A percentile compares a stretch with the other conserved stretches of the same genome.
Evolutionary conservation across 768 basidiomycete genomes (phyloP).

Genomic region (Amanita inopinata): DNA sequence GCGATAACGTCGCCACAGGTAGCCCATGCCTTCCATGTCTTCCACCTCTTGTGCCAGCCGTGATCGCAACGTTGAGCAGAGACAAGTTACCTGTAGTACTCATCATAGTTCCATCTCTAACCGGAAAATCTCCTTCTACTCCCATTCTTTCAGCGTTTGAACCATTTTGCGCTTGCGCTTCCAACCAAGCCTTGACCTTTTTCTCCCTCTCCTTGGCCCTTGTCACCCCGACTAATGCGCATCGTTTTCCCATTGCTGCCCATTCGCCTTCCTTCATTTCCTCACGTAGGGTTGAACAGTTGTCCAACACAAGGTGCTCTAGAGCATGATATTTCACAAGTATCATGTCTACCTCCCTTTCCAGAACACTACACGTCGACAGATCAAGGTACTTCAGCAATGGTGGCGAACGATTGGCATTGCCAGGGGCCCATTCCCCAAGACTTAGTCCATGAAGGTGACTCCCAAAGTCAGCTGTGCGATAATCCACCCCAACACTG

Average conservation of each 20-base stretch:
- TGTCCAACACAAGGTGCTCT: slow-evolving; percentile 63
- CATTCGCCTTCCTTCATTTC: slow-evolving; percentile 50
- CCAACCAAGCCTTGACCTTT: slow-evolving; percentile 42
- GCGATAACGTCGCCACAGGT: slow-evolving; percentile 56
- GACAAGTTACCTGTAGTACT: too few species aligned
- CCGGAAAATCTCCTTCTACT: too few species aligned
- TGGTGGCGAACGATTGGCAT: slow-evolving; percentile 27
- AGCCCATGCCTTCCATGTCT: slow-evolving; percentile 48
- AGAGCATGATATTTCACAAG: slow-evolving; percentile 41
- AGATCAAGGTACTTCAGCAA: slow-evolving; percentile 59
- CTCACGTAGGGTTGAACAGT: slow-evolving; percentile 44
- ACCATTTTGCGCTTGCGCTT: slow-evolving; percentile 20
- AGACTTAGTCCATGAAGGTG: background rate
- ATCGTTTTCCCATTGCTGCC: slow-evolving; percentile 47
- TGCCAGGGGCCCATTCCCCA: background rate
- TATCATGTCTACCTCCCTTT: slow-evolving; percentile 44
- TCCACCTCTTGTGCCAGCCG: too few species aligned
- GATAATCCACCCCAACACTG: too few species aligned
- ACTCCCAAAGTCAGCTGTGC: background rate
- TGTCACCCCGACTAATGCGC: slow-evolving; percentile 51
- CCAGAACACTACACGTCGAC: slow-evolving; percentile 54
- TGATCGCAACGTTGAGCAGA: too few species aligned
- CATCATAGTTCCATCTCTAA: too few species aligned
- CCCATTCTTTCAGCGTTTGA: too few species aligned
- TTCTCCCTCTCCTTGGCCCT: slow-evolving; percentile 62